Base-by-base conservation (phyloP, 306 rosid species). In the Acacia acuminata region DNA sequence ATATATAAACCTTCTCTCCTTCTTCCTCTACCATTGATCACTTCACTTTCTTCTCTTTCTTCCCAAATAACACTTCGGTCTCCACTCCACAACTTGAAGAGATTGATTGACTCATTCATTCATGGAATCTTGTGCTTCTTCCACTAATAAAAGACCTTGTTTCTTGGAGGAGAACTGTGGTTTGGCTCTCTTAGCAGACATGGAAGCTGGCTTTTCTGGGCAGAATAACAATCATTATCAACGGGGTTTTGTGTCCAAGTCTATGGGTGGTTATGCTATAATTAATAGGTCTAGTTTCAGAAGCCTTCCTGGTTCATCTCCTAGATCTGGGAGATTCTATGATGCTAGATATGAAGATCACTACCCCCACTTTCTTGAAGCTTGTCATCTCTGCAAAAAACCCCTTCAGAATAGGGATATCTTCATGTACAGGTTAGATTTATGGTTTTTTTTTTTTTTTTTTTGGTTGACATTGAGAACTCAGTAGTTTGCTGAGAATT, bases 401-500 rank as follows among this genome's bases (percentile, higher is more conserved):
- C 88, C 90, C 1, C 92, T 96, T 20, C 89, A 84, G 50, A 89
- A 94, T 48, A 79, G 77, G 75, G 99, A 96, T 76, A 93, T 96
- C 92, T 96, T 91, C 91, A 94, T 96, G 99, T 96, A 96, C 85
- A 96, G 99, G 99, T 96, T 79, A 69, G 85, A 11, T 1, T 50
- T 12, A 5, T 38, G 42, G 42, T 38, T 1, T 1, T 5, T 6
- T 38, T 5, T 36, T n/a, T n/a, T n/a, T n/a, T 36, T 5, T 38
- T 22, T 58, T 58, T 58, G 5, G 10, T 22, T 58, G 65, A 22
- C 8, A 2, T 3, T 58, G 36, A 61, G 27, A 61, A 5, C 12
- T 44, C 14, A 2, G 47, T 44, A 44, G 47, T 44, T 44, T 9
- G 14, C 47, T 44, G 47, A 44, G 13, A 44, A 44, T 10, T 44